Conservation (phyloP, 805 yeast species). For the Candida patagonica region DNA sequence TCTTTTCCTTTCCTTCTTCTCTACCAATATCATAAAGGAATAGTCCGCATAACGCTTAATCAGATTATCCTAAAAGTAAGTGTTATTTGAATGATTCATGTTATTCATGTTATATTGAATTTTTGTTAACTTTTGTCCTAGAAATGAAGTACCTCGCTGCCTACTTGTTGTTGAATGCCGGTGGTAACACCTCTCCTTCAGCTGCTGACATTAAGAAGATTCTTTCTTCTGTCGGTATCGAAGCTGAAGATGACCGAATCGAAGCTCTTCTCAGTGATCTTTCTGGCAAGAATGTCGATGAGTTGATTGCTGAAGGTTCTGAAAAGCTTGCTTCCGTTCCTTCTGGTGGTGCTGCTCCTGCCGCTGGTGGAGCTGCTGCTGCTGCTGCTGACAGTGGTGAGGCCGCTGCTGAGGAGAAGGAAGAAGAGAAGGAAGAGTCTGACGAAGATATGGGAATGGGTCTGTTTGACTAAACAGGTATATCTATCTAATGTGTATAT, state of each 20-base stretch:
- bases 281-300: conserved; percentile 87
- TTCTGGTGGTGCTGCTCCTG: conserved; percentile 93
- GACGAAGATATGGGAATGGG: conserved; percentile 60
- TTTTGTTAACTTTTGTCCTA: not conserved
- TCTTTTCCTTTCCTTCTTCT: conserved; percentile 16
- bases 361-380: conserved; percentile 62
- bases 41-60: conserved; percentile 51
- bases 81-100: conserved; percentile 31
- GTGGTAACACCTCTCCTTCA: conserved; percentile 92
- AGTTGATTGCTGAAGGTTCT: conserved; percentile 90
- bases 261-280: conserved; percentile 71
- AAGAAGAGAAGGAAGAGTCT: conserved; percentile 41
- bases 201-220: conserved; percentile 84
- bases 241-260: conserved; percentile 84
- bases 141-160: conserved; percentile 99
- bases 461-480: conserved; percentile 92
- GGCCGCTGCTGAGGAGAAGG: conserved; percentile 65
- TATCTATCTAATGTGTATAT: too few species aligned
- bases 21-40: conserved; percentile 45
- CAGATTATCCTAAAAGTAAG: conserved; percentile 4
- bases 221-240: conserved; percentile 91
- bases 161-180: conserved; percentile 94
- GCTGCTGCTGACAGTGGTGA: conserved; percentile 63
- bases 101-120: not conserved
- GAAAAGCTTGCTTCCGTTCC: conserved; percentile 96